These are phyloP conservation scores for Saccharomyces hybrid DNA, from an alignment of 1,139 yeast genomes.

Conservation along the genomic window DNA sequence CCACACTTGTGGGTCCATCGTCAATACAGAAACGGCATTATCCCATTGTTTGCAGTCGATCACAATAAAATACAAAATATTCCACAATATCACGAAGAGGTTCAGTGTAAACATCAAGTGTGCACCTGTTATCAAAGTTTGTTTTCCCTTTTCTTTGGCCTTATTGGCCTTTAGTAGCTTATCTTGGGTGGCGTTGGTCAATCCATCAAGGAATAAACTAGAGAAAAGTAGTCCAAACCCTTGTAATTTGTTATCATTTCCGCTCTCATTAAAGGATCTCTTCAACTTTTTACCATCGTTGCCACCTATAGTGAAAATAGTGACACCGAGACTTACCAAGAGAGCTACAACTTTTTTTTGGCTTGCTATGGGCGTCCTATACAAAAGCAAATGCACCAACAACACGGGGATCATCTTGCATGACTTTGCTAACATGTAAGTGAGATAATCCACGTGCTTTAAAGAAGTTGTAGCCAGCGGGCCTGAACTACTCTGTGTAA, in stretches of 20 bases:
- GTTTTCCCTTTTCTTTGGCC: slow-evolving; percentile 41
- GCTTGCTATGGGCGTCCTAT: slow-evolving; percentile 61
- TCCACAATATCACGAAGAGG: slow-evolving; percentile 34
- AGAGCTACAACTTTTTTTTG: slow-evolving; percentile 74
- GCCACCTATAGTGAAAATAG: slow-evolving; percentile 54
- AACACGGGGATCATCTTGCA: slow-evolving; percentile 91
- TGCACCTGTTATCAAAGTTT: slow-evolving; percentile 56
- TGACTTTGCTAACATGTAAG: slow-evolving; percentile 79
- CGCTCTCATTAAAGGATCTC: background rate
- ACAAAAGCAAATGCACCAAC: slow-evolving; percentile 68
- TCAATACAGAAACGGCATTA: slow-evolving; percentile 23
- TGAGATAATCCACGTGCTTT: slow-evolving; percentile 76
- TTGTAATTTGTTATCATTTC: slow-evolving; percentile 15
- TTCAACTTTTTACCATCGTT: slow-evolving; percentile 19
- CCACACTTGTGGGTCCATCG: slow-evolving; percentile 43
- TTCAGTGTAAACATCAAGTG: slow-evolving; percentile 82
- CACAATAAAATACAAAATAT: slow-evolving; percentile 34
- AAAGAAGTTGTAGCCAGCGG: slow-evolving; percentile 74
- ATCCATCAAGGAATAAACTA: slow-evolving; percentile 78
- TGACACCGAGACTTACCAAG: slow-evolving; percentile 73
- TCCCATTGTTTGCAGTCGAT: slow-evolving; percentile 20
- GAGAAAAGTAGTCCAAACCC: slow-evolving; percentile 55
- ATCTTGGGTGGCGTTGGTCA: slow-evolving; percentile 91
- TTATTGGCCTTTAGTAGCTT: slow-evolving; percentile 47
- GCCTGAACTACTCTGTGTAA: slow-evolving; percentile 72